Evolutionary conservation across 176 grass and related monocot genomes (phyloP), one percentile per base, ranked within the genome.

Genomic region (Carex pumila): DNA sequence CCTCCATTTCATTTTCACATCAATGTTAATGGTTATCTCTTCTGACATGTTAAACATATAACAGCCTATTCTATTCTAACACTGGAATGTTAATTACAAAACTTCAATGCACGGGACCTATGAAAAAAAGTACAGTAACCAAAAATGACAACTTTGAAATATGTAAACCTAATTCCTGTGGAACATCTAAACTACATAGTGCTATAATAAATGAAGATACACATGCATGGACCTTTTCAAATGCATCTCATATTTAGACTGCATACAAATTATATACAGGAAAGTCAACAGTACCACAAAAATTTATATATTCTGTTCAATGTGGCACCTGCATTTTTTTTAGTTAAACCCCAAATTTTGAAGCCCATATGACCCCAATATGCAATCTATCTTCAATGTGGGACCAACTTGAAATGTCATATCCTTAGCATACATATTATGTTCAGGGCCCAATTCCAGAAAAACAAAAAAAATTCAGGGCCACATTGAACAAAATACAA

Each of bases 211-310:
- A 78, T 18, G 29, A 78, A 57, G 22, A 56, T 34, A 32, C 25
- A 77, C 5, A 49, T 34, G 73, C 73, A 78, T 32, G 53, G 29
- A 78, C 50, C 30, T 57, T 62, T 32, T 78, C 50, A 78, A 77
- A 78, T 78, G 52, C 73, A 57, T 57, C 52, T 57, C 50, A 57
- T 36, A 52, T 74, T 57, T 56, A 76, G 52, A 57, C 2, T 9
- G 73, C 73, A 29, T 78, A 78, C 73, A 78, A 34, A 78, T 78
- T 78, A 78, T 78, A 57, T 78, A 78, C 73, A 78, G 73, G 73
- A 57, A 78, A 57, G 52, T 56, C 73, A 52, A 14, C 18, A 56
- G 52, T 18, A 78, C 52, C 22, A 78, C 73, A 78, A 57, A 57
- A 41, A n/a, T 32, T 77, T 78, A 12, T 32, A 57, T 57, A 34